Conservation (phyloP, 139 green algal genomes). For the Chlamydomonas incerta region DNA sequence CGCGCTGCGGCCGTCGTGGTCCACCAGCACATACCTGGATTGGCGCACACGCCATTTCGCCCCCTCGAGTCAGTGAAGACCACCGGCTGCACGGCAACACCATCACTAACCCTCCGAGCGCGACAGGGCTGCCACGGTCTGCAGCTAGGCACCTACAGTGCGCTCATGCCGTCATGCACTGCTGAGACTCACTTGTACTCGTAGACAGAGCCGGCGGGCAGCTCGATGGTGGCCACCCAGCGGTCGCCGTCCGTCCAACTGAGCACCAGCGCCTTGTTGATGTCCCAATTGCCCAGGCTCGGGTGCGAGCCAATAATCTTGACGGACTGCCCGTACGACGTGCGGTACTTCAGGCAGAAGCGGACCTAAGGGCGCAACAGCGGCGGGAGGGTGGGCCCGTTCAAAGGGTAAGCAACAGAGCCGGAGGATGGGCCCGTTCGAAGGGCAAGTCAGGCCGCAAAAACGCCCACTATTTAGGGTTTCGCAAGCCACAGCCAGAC, state of each 20-base stretch:
- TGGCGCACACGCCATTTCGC: no score
- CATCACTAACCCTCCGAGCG: no score
- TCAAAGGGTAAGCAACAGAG: no score
- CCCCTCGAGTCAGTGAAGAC: no score
- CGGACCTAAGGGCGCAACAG: no score
- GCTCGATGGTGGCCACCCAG: slow-evolving; percentile 52
- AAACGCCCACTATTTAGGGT: no score
- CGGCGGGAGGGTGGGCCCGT: no score
- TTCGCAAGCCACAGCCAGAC: not conserved
- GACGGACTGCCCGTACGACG: slow-evolving; percentile 51
- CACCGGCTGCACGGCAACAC: no score
- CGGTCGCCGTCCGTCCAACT: slow-evolving; percentile 44
- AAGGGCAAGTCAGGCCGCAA: no score
- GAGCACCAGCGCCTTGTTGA: slow-evolving; percentile 46
- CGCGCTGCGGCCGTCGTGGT: slow-evolving; percentile 46
- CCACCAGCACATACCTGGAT: slow-evolving; percentile 56
- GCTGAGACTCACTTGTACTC: slow-evolving; percentile 53
- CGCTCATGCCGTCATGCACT: not conserved
- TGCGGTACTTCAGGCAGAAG: slow-evolving; percentile 60
- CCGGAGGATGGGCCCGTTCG: no score
- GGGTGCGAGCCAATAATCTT: slow-evolving; percentile 58
- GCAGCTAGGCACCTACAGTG: no score
- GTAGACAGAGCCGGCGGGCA: slow-evolving; percentile 48
- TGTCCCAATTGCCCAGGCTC: slow-evolving; percentile 52
- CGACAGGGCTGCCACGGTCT: no score